These are phyloP conservation scores for Trifolium dubium DNA, from an alignment of 306 rosid species.

Conservation along the genomic window DNA sequence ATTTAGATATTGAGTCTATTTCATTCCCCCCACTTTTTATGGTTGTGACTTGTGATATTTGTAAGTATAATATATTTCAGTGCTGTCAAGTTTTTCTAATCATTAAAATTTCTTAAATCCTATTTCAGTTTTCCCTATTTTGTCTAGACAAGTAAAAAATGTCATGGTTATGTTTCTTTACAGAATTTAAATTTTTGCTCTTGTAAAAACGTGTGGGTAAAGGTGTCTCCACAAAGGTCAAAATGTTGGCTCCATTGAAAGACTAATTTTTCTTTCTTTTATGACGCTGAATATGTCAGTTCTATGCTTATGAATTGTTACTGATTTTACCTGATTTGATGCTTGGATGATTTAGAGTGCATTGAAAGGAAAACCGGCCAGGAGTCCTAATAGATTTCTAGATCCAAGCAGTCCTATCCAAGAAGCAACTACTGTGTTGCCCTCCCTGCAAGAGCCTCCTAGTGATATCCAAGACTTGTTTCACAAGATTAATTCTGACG, in stretches of 20 bases:
- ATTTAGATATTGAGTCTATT: slow-evolving; percentile 14
- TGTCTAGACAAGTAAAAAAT: slow-evolving; percentile 1
- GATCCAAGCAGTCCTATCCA: slow-evolving; percentile 48
- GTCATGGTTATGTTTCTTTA: slow-evolving; percentile 20
- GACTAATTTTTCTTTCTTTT: slow-evolving; percentile 29
- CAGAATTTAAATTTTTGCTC: slow-evolving; percentile 22
- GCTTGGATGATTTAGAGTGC: slow-evolving; percentile 48
- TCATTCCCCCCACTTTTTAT: not conserved
- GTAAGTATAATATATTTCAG: not conserved
- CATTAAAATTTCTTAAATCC: not conserved
- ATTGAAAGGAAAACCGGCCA: slow-evolving; percentile 35
- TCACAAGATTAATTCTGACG: slow-evolving; percentile 42
- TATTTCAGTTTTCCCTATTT: slow-evolving; percentile 26
- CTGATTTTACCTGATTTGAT: slow-evolving; percentile 39
- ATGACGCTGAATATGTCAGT: slow-evolving; percentile 13
- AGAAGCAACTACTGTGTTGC: slow-evolving; percentile 45
- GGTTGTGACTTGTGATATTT: slow-evolving; percentile 18
- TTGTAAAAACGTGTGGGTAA: slow-evolving; percentile 20
- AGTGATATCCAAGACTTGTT: slow-evolving; percentile 9
- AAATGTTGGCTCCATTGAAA: slow-evolving; percentile 12
- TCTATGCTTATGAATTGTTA: slow-evolving; percentile 10
- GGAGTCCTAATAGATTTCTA: slow-evolving; percentile 47
- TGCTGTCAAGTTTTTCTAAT: slow-evolving; percentile 3
- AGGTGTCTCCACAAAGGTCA: slow-evolving; percentile 4
- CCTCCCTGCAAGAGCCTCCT: slow-evolving; percentile 42